phyloP scores from a whole-genome alignment of 495 filamentous ascomycete genomes.

The Daldinia grandis region DNA sequence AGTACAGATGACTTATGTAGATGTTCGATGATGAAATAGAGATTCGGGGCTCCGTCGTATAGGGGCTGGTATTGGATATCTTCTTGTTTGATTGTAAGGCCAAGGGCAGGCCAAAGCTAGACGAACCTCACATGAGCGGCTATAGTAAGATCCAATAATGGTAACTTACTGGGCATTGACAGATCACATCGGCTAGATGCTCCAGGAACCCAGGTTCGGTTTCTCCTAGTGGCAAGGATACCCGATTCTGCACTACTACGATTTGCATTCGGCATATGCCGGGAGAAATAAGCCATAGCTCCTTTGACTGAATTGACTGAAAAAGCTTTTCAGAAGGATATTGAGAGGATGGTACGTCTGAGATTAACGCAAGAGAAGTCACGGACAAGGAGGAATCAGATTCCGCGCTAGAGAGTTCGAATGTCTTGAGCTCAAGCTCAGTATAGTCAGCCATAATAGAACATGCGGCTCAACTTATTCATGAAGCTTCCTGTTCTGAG shows the following conservation, averaged over 20 bases:
- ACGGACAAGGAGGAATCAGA: constrained; percentile 30
- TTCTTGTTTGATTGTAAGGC: constrained; percentile 33
- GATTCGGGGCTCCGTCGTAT: constrained; percentile 38
- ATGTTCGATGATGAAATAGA: constrained; percentile 46
- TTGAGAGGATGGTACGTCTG: constrained; percentile 9
- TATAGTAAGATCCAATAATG: neutral
- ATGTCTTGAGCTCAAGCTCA: constrained; percentile 37
- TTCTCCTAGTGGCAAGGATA: neutral
- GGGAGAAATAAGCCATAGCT: constrained; percentile 42
- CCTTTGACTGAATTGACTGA: constrained; percentile 34
- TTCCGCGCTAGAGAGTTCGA: constrained; percentile 25
- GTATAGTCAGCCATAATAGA: constrained; percentile 23
- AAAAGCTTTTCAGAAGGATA: constrained; percentile 27
- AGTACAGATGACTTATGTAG: constrained; percentile 43
- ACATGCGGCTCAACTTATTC: neutral
- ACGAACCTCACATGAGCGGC: constrained; percentile 13
- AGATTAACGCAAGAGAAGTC: constrained; percentile 39
- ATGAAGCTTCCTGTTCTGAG: neutral
- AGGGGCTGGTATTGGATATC: constrained; percentile 34
- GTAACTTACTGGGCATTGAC: constrained; percentile 36
- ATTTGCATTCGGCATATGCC: constrained; percentile 44
- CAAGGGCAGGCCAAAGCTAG: constrained; percentile 41
- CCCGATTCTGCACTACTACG: constrained; percentile 23
- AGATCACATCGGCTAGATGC: constrained; percentile 37
- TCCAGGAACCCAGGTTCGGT: constrained; percentile 34